phyloP scores from a whole-genome alignment of 257 asterid species.

The Sherardia arvensis region DNA sequence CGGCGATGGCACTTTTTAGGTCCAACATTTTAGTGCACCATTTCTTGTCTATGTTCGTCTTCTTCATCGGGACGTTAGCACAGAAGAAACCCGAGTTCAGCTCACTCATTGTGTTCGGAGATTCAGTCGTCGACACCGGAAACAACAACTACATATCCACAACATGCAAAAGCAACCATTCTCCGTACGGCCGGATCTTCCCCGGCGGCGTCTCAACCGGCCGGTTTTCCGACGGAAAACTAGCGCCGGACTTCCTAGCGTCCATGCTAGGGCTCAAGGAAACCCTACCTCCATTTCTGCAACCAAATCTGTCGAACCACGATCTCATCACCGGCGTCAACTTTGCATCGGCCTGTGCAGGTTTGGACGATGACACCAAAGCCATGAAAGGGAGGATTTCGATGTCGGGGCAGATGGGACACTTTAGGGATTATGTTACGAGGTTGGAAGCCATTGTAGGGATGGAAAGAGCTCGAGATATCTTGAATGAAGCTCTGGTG shows the following conservation, averaged over 20 bases:
- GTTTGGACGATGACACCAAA: constrained; percentile 60
- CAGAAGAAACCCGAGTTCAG: constrained; percentile 24
- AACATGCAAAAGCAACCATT: constrained; percentile 30
- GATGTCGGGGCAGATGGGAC: constrained; percentile 32
- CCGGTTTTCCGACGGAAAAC: constrained; percentile 62
- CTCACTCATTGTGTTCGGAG: constrained; percentile 48
- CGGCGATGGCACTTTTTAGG: constrained; percentile 12
- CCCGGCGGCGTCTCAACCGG: constrained; percentile 50
- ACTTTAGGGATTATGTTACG: constrained; percentile 31
- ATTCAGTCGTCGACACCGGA: constrained; percentile 60
- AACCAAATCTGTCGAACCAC: constrained; percentile 38
- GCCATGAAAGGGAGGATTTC: constrained; percentile 33
- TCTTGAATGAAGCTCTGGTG: constrained; percentile 36
- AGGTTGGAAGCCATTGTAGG: constrained; percentile 41
- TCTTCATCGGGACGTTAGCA: background rate
- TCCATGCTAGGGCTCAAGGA: constrained; percentile 55
- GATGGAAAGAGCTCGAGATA: constrained; percentile 19
- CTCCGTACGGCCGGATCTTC: constrained; percentile 46
- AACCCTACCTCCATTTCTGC: constrained; percentile 43
- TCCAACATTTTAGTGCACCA: constrained; percentile 16
- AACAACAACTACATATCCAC: constrained; percentile 62
- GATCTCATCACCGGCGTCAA: constrained; percentile 49
- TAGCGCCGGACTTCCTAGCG: constrained; percentile 57
- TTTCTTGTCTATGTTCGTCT: constrained; percentile 7
- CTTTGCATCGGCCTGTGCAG: constrained; percentile 56